Evolutionary conservation across 2,329 filamentous ascomycete genomes (phyloP).

Genomic region (Neocatenulostroma microsporum): DNA sequence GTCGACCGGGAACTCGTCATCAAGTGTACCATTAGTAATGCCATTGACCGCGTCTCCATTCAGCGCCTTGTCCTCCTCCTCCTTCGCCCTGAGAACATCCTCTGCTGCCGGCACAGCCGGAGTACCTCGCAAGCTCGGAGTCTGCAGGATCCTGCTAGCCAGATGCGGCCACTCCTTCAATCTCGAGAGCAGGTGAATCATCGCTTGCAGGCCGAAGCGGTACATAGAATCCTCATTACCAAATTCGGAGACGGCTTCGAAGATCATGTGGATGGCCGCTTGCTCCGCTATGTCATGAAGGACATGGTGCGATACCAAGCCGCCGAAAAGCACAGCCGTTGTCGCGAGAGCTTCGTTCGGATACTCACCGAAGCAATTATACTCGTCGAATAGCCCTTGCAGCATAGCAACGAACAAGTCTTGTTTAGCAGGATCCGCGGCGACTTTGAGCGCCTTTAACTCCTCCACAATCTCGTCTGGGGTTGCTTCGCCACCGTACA

Average conservation of each 20-base stretch:
- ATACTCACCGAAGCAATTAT: constrained; percentile 89
- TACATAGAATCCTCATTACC: constrained; percentile 83
- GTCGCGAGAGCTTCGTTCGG: constrained; percentile 93
- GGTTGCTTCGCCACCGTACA: constrained; percentile 88
- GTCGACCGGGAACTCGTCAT: constrained; percentile 54
- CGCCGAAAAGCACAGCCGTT: constrained; percentile 91
- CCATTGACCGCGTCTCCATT: constrained; percentile 27
- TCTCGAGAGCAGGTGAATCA: constrained; percentile 77
- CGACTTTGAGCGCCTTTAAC: constrained; percentile 80
- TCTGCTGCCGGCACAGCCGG: constrained; percentile 41
- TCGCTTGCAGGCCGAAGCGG: constrained; percentile 91
- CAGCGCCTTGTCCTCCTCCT: constrained; percentile 16
- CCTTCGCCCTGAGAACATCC: constrained; percentile 23
- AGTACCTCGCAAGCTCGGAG: constrained; percentile 73
- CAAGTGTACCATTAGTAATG: constrained; percentile 67
- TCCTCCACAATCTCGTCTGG: constrained; percentile 79
- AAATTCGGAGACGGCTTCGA: constrained; percentile 90
- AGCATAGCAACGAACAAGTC: constrained; percentile 99
- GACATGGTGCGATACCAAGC: constrained; percentile 77
- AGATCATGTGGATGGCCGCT: constrained; percentile 94
- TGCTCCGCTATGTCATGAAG: constrained; percentile 85
- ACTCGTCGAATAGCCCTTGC: constrained; percentile 94
- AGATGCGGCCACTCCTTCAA: constrained; percentile 94
- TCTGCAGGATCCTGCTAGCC: constrained; percentile 74
- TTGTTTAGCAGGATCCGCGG: constrained; percentile 73